These are phyloP conservation scores for Didymella segeticola DNA, from an alignment of 2,329 filamentous ascomycete genomes.

Conservation along the genomic window DNA sequence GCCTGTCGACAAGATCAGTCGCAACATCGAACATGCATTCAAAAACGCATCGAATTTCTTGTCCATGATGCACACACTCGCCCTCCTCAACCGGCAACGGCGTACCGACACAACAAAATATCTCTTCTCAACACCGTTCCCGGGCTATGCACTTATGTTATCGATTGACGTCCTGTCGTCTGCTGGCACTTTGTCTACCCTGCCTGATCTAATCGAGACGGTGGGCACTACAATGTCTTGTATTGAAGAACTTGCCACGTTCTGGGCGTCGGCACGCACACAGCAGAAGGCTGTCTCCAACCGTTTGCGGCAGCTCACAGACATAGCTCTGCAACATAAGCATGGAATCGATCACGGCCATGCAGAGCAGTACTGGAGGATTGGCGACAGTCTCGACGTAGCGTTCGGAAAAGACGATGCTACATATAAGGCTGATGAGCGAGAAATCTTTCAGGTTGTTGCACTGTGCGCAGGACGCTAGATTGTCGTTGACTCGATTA, in stretches of 20 bases:
- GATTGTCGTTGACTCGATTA: too few species aligned
- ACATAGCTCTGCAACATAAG: slow-evolving; percentile 48
- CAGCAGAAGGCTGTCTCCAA: slow-evolving; percentile 59
- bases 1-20: slow-evolving; percentile 34
- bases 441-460: slow-evolving; percentile 39
- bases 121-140: slow-evolving; percentile 62
- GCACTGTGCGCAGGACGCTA: slow-evolving; percentile 29
- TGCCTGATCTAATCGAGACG: slow-evolving; percentile 62
- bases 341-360: slow-evolving; percentile 36
- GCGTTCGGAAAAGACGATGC: slow-evolving; percentile 53
- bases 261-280: slow-evolving; percentile 65
- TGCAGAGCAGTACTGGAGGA: slow-evolving; percentile 46
- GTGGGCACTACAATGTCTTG: slow-evolving; percentile 61
- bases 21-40: slow-evolving; percentile 42
- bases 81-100: slow-evolving; percentile 33
- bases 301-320: slow-evolving; percentile 55
- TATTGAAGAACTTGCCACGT: slow-evolving; percentile 62
- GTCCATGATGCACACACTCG: slow-evolving; percentile 43
- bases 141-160: slow-evolving; percentile 67
- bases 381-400: slow-evolving; percentile 49
- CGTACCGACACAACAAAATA: slow-evolving; percentile 42
- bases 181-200: slow-evolving; percentile 53
- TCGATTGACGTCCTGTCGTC: slow-evolving; percentile 72
- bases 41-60: slow-evolving; percentile 39
- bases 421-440: slow-evolving; percentile 49